A percentile compares a stretch with the other conserved stretches of the same genome.
phyloP scores from a whole-genome alignment of 2,329 filamentous ascomycete species.

The Raffaelea albimanens region DNA sequence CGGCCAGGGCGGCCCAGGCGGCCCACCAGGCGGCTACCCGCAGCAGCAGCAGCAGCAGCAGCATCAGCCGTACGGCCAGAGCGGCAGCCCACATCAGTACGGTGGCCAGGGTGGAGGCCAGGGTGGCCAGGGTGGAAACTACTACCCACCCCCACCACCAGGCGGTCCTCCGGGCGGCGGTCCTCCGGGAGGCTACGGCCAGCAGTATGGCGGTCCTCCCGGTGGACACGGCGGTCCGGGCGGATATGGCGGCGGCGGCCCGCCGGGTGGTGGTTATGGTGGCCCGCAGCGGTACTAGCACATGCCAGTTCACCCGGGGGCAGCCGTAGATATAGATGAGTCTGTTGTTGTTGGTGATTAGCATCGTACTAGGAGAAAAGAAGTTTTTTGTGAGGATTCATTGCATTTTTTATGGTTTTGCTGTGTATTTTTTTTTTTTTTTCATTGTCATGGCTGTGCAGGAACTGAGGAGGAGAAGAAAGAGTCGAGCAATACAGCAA shows the following conservation, averaged over 20 bases:
- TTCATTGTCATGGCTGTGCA: too few species aligned
- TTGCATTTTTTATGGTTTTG: background rate
- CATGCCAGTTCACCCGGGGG: too few species aligned
- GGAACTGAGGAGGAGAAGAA: too few species aligned
- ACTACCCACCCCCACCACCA: too few species aligned
- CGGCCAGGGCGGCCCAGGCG: too few species aligned
- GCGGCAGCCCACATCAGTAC: background rate
- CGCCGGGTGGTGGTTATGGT: constrained; percentile 15
- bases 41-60: background rate
- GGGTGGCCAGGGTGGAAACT: constrained; percentile 12
- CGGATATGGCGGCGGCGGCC: constrained; percentile 10
- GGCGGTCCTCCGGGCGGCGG: constrained; percentile 7
- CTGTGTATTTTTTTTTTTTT: background rate
- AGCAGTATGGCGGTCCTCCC: constrained; percentile 1
- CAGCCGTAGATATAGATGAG: too few species aligned
- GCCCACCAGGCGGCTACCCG: background rate
- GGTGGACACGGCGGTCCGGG: constrained; percentile 14
- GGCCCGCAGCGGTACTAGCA: constrained; percentile 6
- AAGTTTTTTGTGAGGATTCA: too few species aligned
- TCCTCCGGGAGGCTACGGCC: constrained; percentile 14
- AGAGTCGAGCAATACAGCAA: too few species aligned
- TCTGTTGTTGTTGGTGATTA: too few species aligned
- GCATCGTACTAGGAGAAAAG: too few species aligned
- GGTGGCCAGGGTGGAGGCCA: background rate
- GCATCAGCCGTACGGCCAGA: background rate